Base-by-base conservation (phyloP, 441 rosid genomes). In the Adansonia grandidieri region DNA sequence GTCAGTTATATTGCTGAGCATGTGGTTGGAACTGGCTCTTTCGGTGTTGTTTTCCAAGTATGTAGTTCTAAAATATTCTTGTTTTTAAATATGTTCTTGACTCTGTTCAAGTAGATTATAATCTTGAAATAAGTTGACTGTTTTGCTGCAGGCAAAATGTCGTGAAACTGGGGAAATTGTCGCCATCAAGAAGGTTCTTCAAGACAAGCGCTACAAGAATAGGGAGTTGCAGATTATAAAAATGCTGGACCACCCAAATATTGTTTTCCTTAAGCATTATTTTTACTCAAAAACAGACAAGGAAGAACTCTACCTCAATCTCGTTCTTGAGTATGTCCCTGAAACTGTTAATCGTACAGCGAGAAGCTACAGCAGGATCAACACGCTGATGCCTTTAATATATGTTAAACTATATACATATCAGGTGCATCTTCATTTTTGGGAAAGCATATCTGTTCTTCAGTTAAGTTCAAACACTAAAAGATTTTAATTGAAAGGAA, bases 141-240 rank as follows among this genome's bases (percentile, higher is more conserved):
- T 37, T 69, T 70, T 80, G 62, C 20, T 83, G 82, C 88, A 95
- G 99, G 99, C 99, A 28, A 96, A 93, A 85, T 96, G 99, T 83
- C 91, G 97, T 84, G 99, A 95, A 87, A 95, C 96, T 79, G 98
- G 99, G 80, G 99, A 95, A 76, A 82, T 90, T 69, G 95, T 95
- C 70, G 99, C 99, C 74, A 95, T 95, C 78, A 95, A 95, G 87
- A 95, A 95, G 89, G 99, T 95, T 87, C 91, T 95, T 70, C 98
- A 96, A 87, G 99, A 96, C 86, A 96, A 91, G 86, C 93, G 99
- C 73, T 96, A 96, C 84, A 96, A 96, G 91, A 96, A 96, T 78
- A 87, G 99, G 84, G 99, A 96, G 84, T 82, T 96, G 64, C 99
- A 96, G 83, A 96, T 96, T 77, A 96, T 93, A 97, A 95, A 93